Percentiles rank a stretch among this genome's conserved stretches.
Evolutionary conservation across 2,329 filamentous ascomycete genomes (phyloP).

Genomic region (Diaporthe nobilis): DNA sequence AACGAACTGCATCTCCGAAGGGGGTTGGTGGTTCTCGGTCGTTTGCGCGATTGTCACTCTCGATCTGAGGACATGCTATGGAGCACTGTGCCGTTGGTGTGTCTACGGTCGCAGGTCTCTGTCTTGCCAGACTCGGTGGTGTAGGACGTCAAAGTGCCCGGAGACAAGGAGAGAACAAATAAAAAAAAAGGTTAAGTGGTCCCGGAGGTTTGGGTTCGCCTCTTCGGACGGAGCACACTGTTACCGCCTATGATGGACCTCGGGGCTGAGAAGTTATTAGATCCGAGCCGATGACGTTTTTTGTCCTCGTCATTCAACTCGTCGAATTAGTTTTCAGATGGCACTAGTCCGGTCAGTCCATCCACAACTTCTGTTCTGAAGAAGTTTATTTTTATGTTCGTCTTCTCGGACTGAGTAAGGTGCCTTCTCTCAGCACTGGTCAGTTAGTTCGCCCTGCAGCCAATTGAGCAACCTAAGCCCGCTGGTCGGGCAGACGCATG

Average conservation of each 20-base stretch:
- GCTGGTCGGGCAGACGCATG: slow-evolving; percentile 15
- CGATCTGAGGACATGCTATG: slow-evolving; percentile 34
- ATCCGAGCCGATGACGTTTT: slow-evolving; percentile 33
- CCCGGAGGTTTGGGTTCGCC: slow-evolving; percentile 18
- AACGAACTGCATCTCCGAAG: slow-evolving; percentile 40
- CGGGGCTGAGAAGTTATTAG: slow-evolving; percentile 22
- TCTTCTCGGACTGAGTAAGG: not conserved
- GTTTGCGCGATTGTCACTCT: slow-evolving; percentile 32
- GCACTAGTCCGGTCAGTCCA: not conserved
- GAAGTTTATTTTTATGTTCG: not conserved
- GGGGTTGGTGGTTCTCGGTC: slow-evolving; percentile 7
- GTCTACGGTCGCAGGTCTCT: not conserved
- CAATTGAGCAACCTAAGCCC: slow-evolving; percentile 16
- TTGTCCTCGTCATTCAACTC: slow-evolving; percentile 22
- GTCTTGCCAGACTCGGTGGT: slow-evolving; percentile 3
- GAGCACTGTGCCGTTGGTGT: not conserved
- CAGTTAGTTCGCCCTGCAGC: not conserved
- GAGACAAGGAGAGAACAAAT: not conserved
- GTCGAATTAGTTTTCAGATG: slow-evolving; percentile 4
- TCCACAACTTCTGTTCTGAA: slow-evolving; percentile 4
- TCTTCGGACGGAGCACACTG: slow-evolving; percentile 25
- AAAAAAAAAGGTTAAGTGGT: not conserved
- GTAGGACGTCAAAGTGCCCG: not conserved
- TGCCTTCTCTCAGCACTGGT: not conserved
- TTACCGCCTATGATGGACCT: slow-evolving; percentile 16